Conservation (phyloP, 2,329 filamentous ascomycete species). For the Teratosphaeria gauchensis region DNA sequence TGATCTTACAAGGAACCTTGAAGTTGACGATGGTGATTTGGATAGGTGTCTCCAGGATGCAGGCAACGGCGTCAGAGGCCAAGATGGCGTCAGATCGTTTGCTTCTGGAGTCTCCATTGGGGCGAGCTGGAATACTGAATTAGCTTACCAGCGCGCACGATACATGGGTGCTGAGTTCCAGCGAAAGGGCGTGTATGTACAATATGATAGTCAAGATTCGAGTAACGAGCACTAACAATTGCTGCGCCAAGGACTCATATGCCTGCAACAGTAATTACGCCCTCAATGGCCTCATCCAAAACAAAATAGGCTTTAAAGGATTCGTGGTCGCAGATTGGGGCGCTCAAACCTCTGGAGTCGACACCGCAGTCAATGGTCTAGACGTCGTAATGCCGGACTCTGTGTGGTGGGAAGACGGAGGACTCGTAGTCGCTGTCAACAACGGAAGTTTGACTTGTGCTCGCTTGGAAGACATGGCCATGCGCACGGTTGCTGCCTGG, state of each 20-base stretch:
- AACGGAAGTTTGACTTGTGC: conserved; percentile 18
- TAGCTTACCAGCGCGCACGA: conserved; percentile 24
- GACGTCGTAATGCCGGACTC: conserved; percentile 81
- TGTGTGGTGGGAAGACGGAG: conserved; percentile 56
- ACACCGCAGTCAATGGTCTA: conserved; percentile 59
- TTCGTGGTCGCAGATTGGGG: conserved; percentile 65
- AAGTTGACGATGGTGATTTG: too few species aligned
- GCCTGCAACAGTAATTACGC: conserved; percentile 53
- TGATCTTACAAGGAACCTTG: too few species aligned
- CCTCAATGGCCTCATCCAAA: conserved; percentile 56
- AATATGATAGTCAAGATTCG: conserved; percentile 7
- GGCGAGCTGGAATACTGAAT: conserved; percentile 29
- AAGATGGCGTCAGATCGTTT: conserved; percentile 26
- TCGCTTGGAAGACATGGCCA: conserved; percentile 22
- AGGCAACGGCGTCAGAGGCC: conserved; percentile 25
- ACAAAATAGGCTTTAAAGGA: conserved; percentile 38
- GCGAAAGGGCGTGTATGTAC: conserved; percentile 15
- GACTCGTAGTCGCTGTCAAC: conserved; percentile 48
- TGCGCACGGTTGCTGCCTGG: conserved; percentile 17
- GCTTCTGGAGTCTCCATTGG: conserved; percentile 28
- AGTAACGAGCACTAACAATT: not conserved
- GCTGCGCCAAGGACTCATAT: conserved; percentile 58
- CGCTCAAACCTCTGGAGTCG: conserved; percentile 59
- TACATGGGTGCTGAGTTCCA: conserved; percentile 26
- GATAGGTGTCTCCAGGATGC: conserved; percentile 34